Conservation (phyloP, 495 filamentous ascomycete species). For the Geoglossum glabrum region DNA sequence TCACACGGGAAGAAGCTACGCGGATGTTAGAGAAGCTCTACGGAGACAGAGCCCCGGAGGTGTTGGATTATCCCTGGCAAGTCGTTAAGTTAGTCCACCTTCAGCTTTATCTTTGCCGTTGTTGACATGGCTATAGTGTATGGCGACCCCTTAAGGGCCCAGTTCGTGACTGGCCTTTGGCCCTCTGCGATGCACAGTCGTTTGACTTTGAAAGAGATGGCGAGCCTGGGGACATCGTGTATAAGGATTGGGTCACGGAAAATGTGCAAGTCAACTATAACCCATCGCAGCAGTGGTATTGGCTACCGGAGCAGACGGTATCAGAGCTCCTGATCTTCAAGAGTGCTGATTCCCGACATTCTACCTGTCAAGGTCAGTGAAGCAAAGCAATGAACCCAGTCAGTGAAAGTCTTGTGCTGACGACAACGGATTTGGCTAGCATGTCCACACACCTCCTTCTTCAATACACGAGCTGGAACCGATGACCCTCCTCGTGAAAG, state of each 20-base stretch:
- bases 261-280: conserved; percentile 7
- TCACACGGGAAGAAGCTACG: not conserved
- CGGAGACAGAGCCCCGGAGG: not conserved
- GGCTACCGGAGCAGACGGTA: not conserved
- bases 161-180: conserved; percentile 13
- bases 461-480: not conserved
- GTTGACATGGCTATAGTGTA: conserved; percentile 9
- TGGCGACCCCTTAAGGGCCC: conserved; percentile 13
- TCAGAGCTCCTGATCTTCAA: not conserved
- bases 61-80: not conserved
- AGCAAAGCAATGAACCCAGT: not conserved
- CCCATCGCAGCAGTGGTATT: conserved; percentile 12
- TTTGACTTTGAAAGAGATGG: conserved; percentile 9
- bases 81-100: not conserved
- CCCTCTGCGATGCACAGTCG: conserved; percentile 14
- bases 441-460: not conserved
- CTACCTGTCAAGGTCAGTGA: not conserved
- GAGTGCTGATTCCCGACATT: not conserved
- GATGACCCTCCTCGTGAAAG: not conserved
- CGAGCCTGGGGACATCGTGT: conserved; percentile 5
- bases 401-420: not conserved
- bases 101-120: not conserved
- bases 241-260: conserved; percentile 2
- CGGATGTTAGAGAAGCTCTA: not conserved
- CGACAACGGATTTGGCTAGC: conserved; percentile 10